Base-by-base conservation (phyloP, 148 eudicot genomes). In the Vaccinium vitisidaea region DNA sequence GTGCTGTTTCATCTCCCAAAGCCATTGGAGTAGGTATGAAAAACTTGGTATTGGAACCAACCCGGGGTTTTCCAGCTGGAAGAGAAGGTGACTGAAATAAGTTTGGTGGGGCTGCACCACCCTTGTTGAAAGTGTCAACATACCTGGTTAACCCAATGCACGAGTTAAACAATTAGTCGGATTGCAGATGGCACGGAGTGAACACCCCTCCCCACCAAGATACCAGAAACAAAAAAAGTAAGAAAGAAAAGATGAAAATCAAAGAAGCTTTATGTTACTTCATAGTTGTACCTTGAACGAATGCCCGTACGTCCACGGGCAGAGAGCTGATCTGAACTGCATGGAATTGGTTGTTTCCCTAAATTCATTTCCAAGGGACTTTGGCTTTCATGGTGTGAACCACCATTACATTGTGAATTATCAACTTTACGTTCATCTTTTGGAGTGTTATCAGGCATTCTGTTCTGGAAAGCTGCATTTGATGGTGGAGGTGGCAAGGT, bases 401-500 rank as follows among this genome's bases (percentile, higher is more conserved):
- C 85, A 18, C 92, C 90, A 83, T 88, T 95, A 75, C 86, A 82
- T 76, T 49, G 84, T 54, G 85, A 77, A 27, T 65, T 82, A 81
- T 86, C 89, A 85, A 25, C 86, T 82, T 90, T 90, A 46, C 88
- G 79, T 67, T 86, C 94, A 84, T 78, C 77, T 86, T 83, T 91
- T 77, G 88, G 85, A 85, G 85, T 88, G 81, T 92, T 86, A 88
- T 89, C 90, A 46, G 88, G 80, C 80, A 74, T 67, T 80, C 90
- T 94, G 85, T 92, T 92, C 88, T 86, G 88, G 83, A 94, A 94
- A 27, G 86, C 84, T 36, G 88, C 77, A 46, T 91, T 77, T 58
- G 93, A 87, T 56, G 98, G 98, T 76, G 98, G 98, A 4, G 98
- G 98, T 58, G 96, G 90, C 85, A 90, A 85, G 77, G 92, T 90